These are phyloP conservation scores for Helichrysum umbraculigerum DNA, from an alignment of 129 eudicot genomes.

Conservation along the genomic window DNA sequence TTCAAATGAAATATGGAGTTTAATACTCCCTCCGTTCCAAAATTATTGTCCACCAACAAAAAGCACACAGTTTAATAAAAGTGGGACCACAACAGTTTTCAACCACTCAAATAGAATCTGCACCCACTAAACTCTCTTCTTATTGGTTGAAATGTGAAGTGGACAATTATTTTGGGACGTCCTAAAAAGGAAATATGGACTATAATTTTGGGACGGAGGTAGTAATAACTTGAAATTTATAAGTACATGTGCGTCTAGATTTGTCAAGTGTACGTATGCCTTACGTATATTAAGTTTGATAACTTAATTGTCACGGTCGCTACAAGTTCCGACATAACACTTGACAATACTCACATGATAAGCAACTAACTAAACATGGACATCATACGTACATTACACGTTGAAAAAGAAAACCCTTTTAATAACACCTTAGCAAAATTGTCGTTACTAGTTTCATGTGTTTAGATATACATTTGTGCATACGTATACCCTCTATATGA, in stretches of 20 bases:
- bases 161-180: too few species aligned
- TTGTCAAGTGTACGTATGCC: not conserved
- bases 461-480: not conserved
- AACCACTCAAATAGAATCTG: too few species aligned
- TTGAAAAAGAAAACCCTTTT: not conserved
- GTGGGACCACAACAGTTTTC: too few species aligned
- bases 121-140: too few species aligned
- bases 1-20: not conserved
- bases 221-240: not conserved
- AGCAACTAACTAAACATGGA: not conserved
- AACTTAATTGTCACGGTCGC: not conserved
- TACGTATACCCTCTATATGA: not conserved
- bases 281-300: not conserved
- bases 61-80: too few species aligned
- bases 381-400: not conserved
- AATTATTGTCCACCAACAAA: too few species aligned
- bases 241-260: not conserved
- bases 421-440: not conserved
- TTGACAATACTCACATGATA: not conserved
- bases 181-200: too few species aligned
- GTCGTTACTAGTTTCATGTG: not conserved
- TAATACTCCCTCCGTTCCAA: too few species aligned
- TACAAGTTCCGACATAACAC: constrained; percentile 6
- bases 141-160: too few species aligned
- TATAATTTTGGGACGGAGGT: too few species aligned